A percentile compares a stretch with the other conserved stretches of the same genome.
Evolutionary conservation across 805 yeast genomes (phyloP).

Genomic region (Cyberlindnera galapagoensis): DNA sequence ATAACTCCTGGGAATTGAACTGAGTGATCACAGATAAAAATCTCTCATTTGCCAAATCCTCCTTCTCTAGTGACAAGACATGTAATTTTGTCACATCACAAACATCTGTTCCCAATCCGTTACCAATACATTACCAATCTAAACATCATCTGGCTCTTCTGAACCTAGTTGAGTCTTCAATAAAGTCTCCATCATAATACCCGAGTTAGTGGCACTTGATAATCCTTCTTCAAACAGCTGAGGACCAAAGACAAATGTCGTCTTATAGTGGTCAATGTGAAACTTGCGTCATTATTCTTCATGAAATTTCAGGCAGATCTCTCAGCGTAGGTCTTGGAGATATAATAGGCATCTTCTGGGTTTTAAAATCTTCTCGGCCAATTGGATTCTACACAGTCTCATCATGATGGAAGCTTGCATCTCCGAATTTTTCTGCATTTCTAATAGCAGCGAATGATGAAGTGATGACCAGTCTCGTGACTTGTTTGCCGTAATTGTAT

Average conservation of each 20-base stretch:
- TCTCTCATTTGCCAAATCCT: slow-evolving; percentile 23
- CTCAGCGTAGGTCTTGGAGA: slow-evolving; percentile 59
- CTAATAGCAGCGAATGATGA: slow-evolving; percentile 45
- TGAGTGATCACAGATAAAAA: slow-evolving; percentile 14
- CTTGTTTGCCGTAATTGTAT: slow-evolving; percentile 43
- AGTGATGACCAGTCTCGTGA: slow-evolving; percentile 41
- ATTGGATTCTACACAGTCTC: slow-evolving; percentile 49
- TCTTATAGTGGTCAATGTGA: slow-evolving; percentile 41
- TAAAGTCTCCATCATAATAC: too few species aligned
- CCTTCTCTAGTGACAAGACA: slow-evolving; percentile 34
- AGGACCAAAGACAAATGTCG: slow-evolving; percentile 58
- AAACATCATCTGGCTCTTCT: slow-evolving; percentile 23
- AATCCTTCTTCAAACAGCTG: slow-evolving; percentile 43
- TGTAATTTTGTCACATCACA: slow-evolving; percentile 54
- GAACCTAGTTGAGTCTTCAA: too few species aligned
- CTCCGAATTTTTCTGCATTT: slow-evolving; percentile 29
- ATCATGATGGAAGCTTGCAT: slow-evolving; percentile 28
- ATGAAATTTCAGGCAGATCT: slow-evolving; percentile 51
- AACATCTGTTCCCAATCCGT: slow-evolving; percentile 31
- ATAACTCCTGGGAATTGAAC: slow-evolving; percentile 14
- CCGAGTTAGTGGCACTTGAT: too few species aligned
- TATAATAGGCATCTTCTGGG: slow-evolving; percentile 42
- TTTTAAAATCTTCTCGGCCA: slow-evolving; percentile 39
- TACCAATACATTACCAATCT: slow-evolving; percentile 14
- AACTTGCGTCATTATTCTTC: slow-evolving; percentile 27